A percentile compares a stretch with the other conserved stretches of the same genome.
Conservation (phyloP, 2,329 filamentous ascomycete species). For the Monilinia vaccinii-corymbosi region DNA sequence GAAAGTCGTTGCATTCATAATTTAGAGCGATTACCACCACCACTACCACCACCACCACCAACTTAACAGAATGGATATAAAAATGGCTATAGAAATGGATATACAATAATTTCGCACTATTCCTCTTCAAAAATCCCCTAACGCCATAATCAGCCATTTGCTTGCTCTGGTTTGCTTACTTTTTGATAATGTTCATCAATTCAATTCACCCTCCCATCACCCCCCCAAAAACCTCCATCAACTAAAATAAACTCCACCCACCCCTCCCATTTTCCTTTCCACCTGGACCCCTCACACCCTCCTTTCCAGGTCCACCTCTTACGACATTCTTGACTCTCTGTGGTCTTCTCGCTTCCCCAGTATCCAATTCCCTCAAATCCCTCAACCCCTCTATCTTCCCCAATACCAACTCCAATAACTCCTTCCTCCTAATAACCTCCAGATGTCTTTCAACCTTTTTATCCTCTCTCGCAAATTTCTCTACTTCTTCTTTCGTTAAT, state of each 20-base stretch:
- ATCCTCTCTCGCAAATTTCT: slow-evolving; percentile 87
- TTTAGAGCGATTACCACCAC: not conserved
- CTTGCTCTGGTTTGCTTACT: not conserved
- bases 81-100: no score
- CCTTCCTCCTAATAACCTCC: slow-evolving; percentile 86
- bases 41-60: not conserved
- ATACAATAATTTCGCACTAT: slow-evolving; percentile 1
- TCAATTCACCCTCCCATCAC: not conserved
- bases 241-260: slow-evolving; percentile 10
- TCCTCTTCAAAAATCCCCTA: not conserved
- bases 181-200: not conserved
- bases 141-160: not conserved
- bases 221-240: not conserved
- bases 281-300: not conserved
- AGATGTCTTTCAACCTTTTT: slow-evolving; percentile 81
- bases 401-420: slow-evolving; percentile 83
- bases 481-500: slow-evolving; percentile 69
- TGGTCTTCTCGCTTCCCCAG: slow-evolving; percentile 37
- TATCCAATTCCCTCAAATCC: slow-evolving; percentile 55
- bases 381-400: slow-evolving; percentile 91
- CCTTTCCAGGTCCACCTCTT: slow-evolving; percentile 4
- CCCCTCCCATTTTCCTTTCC: slow-evolving; percentile 2
- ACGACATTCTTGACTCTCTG: slow-evolving; percentile 12
- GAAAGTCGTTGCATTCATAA: slow-evolving; percentile 6
- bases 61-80: not conserved